These are phyloP conservation scores for Hypoxylon intermedium DNA, from an alignment of 495 filamentous ascomycete species.

Conservation along the genomic window DNA sequence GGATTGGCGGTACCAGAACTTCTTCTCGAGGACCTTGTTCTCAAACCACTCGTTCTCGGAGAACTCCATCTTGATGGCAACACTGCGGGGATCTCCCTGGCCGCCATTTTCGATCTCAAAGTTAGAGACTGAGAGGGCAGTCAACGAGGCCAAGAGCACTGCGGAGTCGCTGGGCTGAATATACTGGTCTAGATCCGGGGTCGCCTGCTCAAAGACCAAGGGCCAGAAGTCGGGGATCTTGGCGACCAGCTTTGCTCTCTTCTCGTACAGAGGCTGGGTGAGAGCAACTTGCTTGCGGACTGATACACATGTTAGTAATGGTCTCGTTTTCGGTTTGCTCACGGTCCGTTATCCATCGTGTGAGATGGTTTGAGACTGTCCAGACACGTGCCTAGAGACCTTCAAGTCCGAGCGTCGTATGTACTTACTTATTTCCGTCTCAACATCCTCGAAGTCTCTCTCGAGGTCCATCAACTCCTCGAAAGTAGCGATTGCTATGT, in stretches of 20 bases:
- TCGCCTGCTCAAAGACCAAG: slow-evolving; percentile 82
- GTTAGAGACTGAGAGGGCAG: slow-evolving; percentile 69
- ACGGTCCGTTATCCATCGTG: neutral
- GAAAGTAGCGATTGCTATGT: slow-evolving; percentile 55
- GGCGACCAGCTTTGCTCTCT: slow-evolving; percentile 70
- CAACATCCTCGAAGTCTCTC: slow-evolving; percentile 72
- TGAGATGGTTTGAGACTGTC: neutral
- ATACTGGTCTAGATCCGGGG: slow-evolving; percentile 81
- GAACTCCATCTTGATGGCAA: slow-evolving; percentile 69
- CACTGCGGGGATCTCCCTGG: slow-evolving; percentile 67
- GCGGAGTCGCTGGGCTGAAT: slow-evolving; percentile 79
- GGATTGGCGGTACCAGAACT: slow-evolving; percentile 78
- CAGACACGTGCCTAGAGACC: neutral
- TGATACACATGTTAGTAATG: slow-evolving; percentile 39
- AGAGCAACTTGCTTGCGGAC: slow-evolving; percentile 64
- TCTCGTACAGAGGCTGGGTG: slow-evolving; percentile 68
- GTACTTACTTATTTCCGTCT: slow-evolving; percentile 71
- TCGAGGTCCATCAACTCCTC: slow-evolving; percentile 69
- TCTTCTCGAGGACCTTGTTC: slow-evolving; percentile 80
- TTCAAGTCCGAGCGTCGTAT: neutral
- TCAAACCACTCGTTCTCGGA: slow-evolving; percentile 75
- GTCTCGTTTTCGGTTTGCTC: neutral
- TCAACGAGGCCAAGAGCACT: slow-evolving; percentile 67
- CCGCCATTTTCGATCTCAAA: slow-evolving; percentile 74
- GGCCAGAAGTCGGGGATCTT: slow-evolving; percentile 87